phyloP scores from a whole-genome alignment of 495 filamentous ascomycete genomes.

The Lindgomyces ingoldianus region DNA sequence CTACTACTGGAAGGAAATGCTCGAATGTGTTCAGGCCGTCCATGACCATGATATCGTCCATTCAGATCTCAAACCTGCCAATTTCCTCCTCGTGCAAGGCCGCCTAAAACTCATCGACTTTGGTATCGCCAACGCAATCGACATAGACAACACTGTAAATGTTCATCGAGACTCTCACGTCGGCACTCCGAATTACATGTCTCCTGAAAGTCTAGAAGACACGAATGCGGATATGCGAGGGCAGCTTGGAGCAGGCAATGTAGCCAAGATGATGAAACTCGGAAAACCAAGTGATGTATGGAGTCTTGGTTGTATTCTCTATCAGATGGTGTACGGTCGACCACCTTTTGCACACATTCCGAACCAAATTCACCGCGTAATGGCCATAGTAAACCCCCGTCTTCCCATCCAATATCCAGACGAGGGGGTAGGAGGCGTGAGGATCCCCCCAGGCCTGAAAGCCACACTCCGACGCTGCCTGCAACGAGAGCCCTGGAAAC shows the following conservation, averaged over 20 bases:
- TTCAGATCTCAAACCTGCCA: constrained; percentile 93
- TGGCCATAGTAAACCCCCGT: constrained; percentile 86
- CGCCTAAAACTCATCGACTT: constrained; percentile 61
- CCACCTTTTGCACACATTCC: constrained; percentile 91
- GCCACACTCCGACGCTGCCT: constrained; percentile 77
- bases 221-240: constrained; percentile 65
- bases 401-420: constrained; percentile 81
- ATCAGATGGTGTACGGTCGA: constrained; percentile 94
- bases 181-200: constrained; percentile 98
- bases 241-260: constrained; percentile 50
- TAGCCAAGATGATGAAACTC: constrained; percentile 77
- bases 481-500: constrained; percentile 70
- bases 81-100: constrained; percentile 52
- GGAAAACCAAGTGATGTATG: constrained; percentile 95
- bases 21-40: constrained; percentile 87
- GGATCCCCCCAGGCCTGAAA: constrained; percentile 69
- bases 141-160: constrained; percentile 88
- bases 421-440: constrained; percentile 69
- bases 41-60: constrained; percentile 90
- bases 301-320: constrained; percentile 93
- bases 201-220: constrained; percentile 88
- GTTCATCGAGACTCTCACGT: constrained; percentile 94
- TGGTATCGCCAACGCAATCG: constrained; percentile 95
- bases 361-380: constrained; percentile 71
- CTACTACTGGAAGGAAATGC: constrained; percentile 98